Conservation (phyloP, 2,329 filamentous ascomycete species). For the Phaeosphaeriaceae sp. region DNA sequence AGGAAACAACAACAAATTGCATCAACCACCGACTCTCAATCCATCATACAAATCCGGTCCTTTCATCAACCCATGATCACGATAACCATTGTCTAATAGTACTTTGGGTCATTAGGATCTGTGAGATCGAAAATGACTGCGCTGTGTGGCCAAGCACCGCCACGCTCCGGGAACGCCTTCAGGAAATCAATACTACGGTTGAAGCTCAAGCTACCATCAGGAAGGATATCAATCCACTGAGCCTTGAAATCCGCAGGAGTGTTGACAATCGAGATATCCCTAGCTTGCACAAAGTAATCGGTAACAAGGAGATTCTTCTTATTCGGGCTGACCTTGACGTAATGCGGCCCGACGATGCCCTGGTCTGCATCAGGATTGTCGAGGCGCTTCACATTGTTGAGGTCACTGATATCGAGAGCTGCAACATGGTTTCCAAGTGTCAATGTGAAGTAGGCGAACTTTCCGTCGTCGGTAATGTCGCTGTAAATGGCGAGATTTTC, state of each 20-base stretch:
- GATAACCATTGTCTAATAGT: conserved; percentile 4
- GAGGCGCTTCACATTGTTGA: conserved; percentile 65
- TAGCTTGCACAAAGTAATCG: conserved; percentile 70
- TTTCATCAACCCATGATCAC: too few relatives aligned
- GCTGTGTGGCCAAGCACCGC: conserved; percentile 64
- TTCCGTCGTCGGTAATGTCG: conserved; percentile 65
- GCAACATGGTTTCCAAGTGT: conserved; percentile 68
- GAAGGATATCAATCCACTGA: conserved; percentile 63
- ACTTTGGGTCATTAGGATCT: conserved; percentile 44
- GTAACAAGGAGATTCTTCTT: conserved; percentile 69
- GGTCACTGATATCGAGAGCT: conserved; percentile 66
- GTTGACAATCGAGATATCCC: conserved; percentile 66
- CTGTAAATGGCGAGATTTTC: conserved; percentile 66
- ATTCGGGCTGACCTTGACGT: conserved; percentile 68
- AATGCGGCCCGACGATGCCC: conserved; percentile 67
- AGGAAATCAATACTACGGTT: conserved; percentile 66
- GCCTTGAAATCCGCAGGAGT: conserved; percentile 68
- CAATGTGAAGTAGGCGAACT: conserved; percentile 64
- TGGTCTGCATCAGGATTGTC: conserved; percentile 66
- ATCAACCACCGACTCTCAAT: too few relatives aligned
- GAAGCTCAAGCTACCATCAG: conserved; percentile 49
- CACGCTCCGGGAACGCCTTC: conserved; percentile 57
- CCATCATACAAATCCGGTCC: too few relatives aligned
- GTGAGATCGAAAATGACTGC: conserved; percentile 63
- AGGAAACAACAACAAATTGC: too few relatives aligned